Evolutionary conservation across 345 rosid species (phyloP).

Genomic region (Schrenkiella parvula): DNA sequence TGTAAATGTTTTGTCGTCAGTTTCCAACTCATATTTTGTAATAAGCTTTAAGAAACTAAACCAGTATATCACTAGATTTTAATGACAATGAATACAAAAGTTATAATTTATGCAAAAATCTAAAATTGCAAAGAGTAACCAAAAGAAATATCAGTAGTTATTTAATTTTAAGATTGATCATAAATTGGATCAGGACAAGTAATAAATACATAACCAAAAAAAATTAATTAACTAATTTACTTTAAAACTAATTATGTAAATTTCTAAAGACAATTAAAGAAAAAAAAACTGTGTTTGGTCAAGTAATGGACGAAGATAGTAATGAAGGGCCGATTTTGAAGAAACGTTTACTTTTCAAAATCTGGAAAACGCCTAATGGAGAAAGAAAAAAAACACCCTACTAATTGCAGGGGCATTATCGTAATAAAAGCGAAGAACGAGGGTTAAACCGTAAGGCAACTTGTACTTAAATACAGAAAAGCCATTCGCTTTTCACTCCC

Average conservation of each 20-base stretch:
- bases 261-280: not conserved
- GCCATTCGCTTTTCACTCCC: conserved; percentile 13
- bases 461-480: conserved; percentile 12
- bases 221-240: too few relatives aligned
- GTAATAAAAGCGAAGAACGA: not conserved
- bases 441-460: not conserved
- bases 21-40: not conserved
- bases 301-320: not conserved
- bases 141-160: not conserved
- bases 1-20: not conserved
- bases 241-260: not conserved
- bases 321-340: not conserved
- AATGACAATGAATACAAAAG: conserved; percentile 8
- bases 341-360: not conserved
- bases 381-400: not conserved
- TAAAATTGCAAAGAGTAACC: not conserved
- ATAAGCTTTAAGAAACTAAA: not conserved
- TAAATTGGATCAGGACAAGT: not conserved
- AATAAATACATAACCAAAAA: not conserved
- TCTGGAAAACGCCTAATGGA: not conserved
- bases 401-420: not conserved
- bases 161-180: not conserved
- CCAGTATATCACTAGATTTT: not conserved
- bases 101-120: not conserved
- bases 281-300: not conserved